phyloP scores from a whole-genome alignment of 164 flowering plant species.

The Hamamelis virginiana region DNA sequence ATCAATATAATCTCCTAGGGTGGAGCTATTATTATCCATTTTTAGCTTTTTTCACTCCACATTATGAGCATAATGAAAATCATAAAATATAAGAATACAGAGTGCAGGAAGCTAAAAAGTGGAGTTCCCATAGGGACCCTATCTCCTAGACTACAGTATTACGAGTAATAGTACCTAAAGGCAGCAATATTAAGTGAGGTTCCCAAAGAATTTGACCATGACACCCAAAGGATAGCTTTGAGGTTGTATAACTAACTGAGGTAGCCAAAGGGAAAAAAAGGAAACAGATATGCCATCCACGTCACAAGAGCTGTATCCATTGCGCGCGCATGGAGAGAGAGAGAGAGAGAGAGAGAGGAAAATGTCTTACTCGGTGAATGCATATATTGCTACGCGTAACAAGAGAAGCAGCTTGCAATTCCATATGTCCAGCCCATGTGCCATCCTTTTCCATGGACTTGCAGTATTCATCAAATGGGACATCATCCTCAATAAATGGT shows the following conservation, averaged over 20 bases:
- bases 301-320: neutral
- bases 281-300: neutral
- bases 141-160: too few species aligned
- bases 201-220: neutral
- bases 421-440: slow-evolving; percentile 97
- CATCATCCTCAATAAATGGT: slow-evolving; percentile 94
- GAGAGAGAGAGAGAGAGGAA: neutral
- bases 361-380: slow-evolving; percentile 67
- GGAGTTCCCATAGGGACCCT: too few species aligned
- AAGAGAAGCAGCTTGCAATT: slow-evolving; percentile 92
- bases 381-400: slow-evolving; percentile 82
- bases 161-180: neutral
- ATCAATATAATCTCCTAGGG: too few species aligned
- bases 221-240: neutral
- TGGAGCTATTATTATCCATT: too few species aligned
- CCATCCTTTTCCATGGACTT: slow-evolving; percentile 82
- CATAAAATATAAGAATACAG: too few species aligned
- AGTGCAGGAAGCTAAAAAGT: too few species aligned
- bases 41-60: too few species aligned
- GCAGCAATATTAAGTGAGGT: neutral
- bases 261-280: neutral
- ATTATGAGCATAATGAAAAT: too few species aligned
- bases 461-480: slow-evolving; percentile 89
- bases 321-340: neutral
- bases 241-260: neutral